These are phyloP conservation scores for Acacia crassicarpa DNA, from an alignment of 306 rosid genomes.

Conservation along the genomic window DNA sequence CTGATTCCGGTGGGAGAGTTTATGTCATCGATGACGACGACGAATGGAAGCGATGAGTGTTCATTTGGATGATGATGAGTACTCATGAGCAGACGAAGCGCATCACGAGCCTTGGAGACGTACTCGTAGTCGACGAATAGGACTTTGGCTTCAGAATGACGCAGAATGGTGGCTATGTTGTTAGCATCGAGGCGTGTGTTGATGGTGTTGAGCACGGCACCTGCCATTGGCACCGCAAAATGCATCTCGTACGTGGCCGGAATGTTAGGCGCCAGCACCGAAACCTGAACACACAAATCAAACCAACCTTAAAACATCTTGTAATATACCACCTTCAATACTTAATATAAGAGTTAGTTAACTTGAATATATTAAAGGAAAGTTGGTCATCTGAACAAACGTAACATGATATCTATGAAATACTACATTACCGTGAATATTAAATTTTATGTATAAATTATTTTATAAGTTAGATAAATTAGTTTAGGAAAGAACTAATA, in stretches of 20 bases:
- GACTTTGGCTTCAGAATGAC: conserved; percentile 61
- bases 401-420: too few species aligned
- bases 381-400: too few species aligned
- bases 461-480: too few species aligned
- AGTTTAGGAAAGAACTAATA: too few species aligned
- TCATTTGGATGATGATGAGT: neutral
- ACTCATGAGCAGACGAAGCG: conserved; percentile 34
- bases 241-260: conserved; percentile 88
- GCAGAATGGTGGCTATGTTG: conserved; percentile 61
- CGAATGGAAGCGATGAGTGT: conserved; percentile 37
- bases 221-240: conserved; percentile 76
- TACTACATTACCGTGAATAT: too few species aligned
- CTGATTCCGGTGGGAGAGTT: conserved; percentile 52
- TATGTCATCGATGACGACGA: conserved; percentile 61
- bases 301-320: neutral
- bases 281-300: conserved; percentile 40
- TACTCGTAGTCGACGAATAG: conserved; percentile 62
- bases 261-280: conserved; percentile 70
- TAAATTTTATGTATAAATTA: too few species aligned
- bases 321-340: too few species aligned
- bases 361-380: too few species aligned
- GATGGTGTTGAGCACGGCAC: conserved; percentile 64
- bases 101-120: conserved; percentile 45
- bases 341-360: too few species aligned
- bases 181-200: conserved; percentile 67